Conservation (phyloP, 2,329 filamentous ascomycete species). For the Lachnellula arida region DNA sequence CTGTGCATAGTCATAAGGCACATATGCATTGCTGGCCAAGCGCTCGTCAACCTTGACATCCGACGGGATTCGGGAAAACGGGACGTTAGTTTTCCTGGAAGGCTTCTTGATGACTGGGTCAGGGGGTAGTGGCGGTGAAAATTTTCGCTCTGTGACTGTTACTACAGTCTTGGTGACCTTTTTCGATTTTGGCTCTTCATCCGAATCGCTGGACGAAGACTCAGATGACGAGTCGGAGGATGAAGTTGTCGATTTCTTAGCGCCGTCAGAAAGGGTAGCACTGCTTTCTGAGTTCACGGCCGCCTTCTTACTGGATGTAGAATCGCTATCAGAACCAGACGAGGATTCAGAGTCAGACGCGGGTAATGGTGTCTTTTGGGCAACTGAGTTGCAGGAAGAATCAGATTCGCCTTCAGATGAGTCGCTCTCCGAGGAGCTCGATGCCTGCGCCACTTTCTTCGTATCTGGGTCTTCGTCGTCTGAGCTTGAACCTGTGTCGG, state of each 20-base stretch:
- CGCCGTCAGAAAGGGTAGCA: constrained; percentile 29
- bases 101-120: constrained; percentile 28
- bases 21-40: constrained; percentile 75
- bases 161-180: constrained; percentile 2
- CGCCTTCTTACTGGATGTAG: constrained; percentile 39
- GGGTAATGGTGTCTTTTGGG: constrained; percentile 28
- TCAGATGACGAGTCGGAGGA: constrained; percentile 24
- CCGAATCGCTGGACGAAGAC: constrained; percentile 23
- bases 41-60: constrained; percentile 62
- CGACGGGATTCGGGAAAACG: constrained; percentile 72
- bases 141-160: constrained; percentile 19
- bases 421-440: constrained; percentile 24
- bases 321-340: constrained; percentile 37
- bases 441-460: constrained; percentile 45
- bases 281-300: constrained; percentile 27
- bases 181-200: constrained; percentile 11
- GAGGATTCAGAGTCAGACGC: constrained; percentile 25
- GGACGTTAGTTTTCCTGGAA: constrained; percentile 54
- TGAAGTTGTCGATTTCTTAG: constrained; percentile 21
- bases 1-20: constrained; percentile 82
- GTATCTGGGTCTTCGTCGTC: constrained; percentile 41
- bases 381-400: constrained; percentile 25
- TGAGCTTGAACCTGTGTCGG: constrained; percentile 20
- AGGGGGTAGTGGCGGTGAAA: constrained; percentile 33
- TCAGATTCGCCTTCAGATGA: constrained; percentile 27